Base-by-base conservation (phyloP, 768 basidiomycete species). In the Cyathus striatus region DNA sequence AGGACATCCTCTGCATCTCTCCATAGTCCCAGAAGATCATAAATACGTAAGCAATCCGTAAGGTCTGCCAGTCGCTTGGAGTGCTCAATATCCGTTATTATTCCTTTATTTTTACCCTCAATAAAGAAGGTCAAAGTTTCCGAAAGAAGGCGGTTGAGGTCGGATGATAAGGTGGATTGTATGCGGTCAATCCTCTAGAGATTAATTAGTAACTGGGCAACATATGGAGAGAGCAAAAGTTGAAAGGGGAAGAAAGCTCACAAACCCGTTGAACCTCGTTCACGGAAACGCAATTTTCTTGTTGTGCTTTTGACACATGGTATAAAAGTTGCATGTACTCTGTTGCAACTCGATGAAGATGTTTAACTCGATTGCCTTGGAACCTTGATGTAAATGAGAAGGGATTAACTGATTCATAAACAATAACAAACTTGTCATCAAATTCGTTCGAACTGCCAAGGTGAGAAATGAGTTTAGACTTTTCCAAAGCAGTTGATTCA, bases 321-420 rank as follows among this genome's bases (percentile, higher is more conserved):
- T 99, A 99, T 20, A 92, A 71, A 16, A 98, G 73, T 57, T 98
- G 94, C 7, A 79, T 88, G 57, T 95, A 98, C 62, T 97, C 96
- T 6, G 81, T 73, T 12, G 93, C 90, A 22, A 94, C 87, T 40
- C 94, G 79, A 9, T 77, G 73, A 12, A 95, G 71, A 57, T 91
- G 88, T 58, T 91, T 89, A 23, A 86, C 82, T 35, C 81, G 73
- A 57, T 78, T 81, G 6, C 76, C 77, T 49, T 72, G 78, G 27
- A 70, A 62, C 55, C 83, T 86, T 47, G 37, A 22, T 52, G 16
- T 39, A 49, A 38, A n/a, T n/a, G n/a, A n/a, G n/a, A n/a, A n/a
- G n/a, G n/a, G n/a, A n/a, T n/a, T n/a, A n/a, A n/a, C n/a, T n/a
- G n/a, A n/a, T n/a, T 12, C 2, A 32, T 32, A 32, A 12, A 12